Conservation (phyloP, 2,329 filamentous ascomycete species). For the Diaporthe sp. region DNA sequence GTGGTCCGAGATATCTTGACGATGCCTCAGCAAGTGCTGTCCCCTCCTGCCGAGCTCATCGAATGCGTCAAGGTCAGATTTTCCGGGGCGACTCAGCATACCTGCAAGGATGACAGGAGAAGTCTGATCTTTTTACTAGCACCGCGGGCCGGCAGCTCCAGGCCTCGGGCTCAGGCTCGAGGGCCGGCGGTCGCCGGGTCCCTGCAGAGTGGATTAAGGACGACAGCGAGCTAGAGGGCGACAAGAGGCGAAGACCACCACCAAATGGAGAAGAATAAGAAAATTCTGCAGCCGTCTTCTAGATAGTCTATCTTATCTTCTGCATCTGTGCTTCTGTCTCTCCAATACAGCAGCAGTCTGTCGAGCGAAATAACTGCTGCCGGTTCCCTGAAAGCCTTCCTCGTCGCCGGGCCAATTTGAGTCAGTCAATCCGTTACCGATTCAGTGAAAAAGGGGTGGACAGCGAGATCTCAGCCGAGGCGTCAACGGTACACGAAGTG, state of each 20-base stretch:
- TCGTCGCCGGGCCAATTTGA: conserved; percentile 11
- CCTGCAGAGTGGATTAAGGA: conserved; percentile 34
- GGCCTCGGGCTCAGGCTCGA: background rate
- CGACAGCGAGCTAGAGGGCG: conserved; percentile 33
- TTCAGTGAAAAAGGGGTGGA: conserved; percentile 17
- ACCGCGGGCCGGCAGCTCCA: conserved; percentile 14
- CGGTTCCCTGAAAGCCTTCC: background rate
- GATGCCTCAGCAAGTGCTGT: conserved; percentile 1
- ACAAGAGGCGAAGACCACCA: conserved; percentile 30
- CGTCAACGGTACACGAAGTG: background rate
- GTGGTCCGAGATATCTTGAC: background rate
- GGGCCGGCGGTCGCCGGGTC: conserved; percentile 36
- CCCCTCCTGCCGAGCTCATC: background rate
- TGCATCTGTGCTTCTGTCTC: background rate
- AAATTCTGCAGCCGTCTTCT: conserved; percentile 28
- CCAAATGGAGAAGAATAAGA: conserved; percentile 35
- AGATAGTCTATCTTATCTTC: conserved; percentile 5
- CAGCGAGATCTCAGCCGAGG: background rate
- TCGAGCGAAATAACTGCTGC: background rate
- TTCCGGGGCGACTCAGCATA: conserved; percentile 15
- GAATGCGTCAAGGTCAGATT: background rate
- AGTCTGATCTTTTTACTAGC: background rate
- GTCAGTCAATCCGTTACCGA: conserved; percentile 26
- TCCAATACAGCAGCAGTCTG: background rate
- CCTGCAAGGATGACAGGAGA: conserved; percentile 27